A percentile compares a stretch with the other conserved stretches of the same genome.
These are phyloP conservation scores for Drechslerella dactyloides DNA, from an alignment of 2,329 filamentous ascomycete genomes.

Conservation along the genomic window DNA sequence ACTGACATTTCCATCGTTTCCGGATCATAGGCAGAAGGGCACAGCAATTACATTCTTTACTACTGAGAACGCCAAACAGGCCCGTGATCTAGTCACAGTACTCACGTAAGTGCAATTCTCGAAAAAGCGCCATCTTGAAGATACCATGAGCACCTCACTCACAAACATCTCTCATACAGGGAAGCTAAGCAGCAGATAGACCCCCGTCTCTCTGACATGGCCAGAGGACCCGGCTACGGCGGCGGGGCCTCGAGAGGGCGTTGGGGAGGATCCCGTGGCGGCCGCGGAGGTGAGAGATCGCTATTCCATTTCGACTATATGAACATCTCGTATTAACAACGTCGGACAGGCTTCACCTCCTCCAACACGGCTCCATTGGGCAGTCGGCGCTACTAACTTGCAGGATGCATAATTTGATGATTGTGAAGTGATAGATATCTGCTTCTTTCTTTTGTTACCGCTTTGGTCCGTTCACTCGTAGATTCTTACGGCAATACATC, in stretches of 20 bases:
- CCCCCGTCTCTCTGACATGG: constrained; percentile 94
- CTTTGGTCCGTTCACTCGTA: not conserved
- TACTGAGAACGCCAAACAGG: constrained; percentile 94
- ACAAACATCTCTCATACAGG: constrained; percentile 58
- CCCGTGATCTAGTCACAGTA: constrained; percentile 92
- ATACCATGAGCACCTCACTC: not conserved
- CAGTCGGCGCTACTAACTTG: constrained; percentile 55
- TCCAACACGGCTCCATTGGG: constrained; percentile 55
- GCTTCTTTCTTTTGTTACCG: not conserved
- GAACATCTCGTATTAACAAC: not conserved
- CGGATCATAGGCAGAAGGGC: constrained; percentile 73
- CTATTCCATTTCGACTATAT: not conserved
- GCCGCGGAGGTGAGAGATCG: constrained; percentile 60
- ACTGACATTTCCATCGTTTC: constrained; percentile 21
- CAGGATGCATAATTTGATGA: constrained; percentile 50
- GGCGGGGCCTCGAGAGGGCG: constrained; percentile 73
- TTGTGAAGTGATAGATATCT: constrained; percentile 47
- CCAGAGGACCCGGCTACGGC: constrained; percentile 84
- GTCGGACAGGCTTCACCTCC: constrained; percentile 53
- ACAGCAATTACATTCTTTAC: constrained; percentile 99
- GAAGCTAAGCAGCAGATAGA: constrained; percentile 99
- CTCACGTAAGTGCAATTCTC: constrained; percentile 60
- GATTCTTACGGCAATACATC: not conserved
- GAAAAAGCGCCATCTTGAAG: not conserved
- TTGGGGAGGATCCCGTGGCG: constrained; percentile 70